Conservation (phyloP, 2,329 filamentous ascomycete genomes). For the Penicillium expansum region DNA sequence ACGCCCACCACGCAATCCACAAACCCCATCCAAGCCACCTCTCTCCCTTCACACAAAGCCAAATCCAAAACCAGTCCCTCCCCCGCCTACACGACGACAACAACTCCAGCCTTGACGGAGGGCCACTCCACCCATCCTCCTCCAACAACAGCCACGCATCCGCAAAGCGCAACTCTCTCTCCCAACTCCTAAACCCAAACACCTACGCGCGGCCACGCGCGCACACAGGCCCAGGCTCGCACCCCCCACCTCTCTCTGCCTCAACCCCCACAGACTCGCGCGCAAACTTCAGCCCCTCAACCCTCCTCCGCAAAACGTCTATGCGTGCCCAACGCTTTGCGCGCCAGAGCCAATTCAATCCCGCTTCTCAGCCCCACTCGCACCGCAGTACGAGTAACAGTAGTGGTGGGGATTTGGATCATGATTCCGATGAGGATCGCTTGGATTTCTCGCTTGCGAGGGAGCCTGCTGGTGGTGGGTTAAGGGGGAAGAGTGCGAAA, state of each 20-base stretch:
- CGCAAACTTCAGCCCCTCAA: slow-evolving; percentile 32
- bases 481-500: slow-evolving; percentile 82
- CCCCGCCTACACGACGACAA: slow-evolving; percentile 10
- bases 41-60: slow-evolving; percentile 20
- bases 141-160: slow-evolving; percentile 6
- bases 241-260: slow-evolving; percentile 13
- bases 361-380: not conserved
- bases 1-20: slow-evolving; percentile 21
- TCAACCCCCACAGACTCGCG: slow-evolving; percentile 17
- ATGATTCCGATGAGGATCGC: slow-evolving; percentile 40
- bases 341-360: slow-evolving; percentile 16
- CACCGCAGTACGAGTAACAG: slow-evolving; percentile 22
- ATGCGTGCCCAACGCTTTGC: slow-evolving; percentile 22
- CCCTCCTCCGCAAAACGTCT: slow-evolving; percentile 29
- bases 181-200: slow-evolving; percentile 34
- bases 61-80: not conserved
- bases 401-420: slow-evolving; percentile 14
- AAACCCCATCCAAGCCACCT: slow-evolving; percentile 22
- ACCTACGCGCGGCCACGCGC: slow-evolving; percentile 28
- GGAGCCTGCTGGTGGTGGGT: slow-evolving; percentile 82
- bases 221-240: slow-evolving; percentile 23
- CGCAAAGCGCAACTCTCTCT: slow-evolving; percentile 32
- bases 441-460: slow-evolving; percentile 74
- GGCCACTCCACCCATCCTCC: not conserved
- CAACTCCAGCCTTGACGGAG: slow-evolving; percentile 14